Base-by-base conservation (phyloP, 805 yeast species). In the Lipomyces chichibuensis region DNA sequence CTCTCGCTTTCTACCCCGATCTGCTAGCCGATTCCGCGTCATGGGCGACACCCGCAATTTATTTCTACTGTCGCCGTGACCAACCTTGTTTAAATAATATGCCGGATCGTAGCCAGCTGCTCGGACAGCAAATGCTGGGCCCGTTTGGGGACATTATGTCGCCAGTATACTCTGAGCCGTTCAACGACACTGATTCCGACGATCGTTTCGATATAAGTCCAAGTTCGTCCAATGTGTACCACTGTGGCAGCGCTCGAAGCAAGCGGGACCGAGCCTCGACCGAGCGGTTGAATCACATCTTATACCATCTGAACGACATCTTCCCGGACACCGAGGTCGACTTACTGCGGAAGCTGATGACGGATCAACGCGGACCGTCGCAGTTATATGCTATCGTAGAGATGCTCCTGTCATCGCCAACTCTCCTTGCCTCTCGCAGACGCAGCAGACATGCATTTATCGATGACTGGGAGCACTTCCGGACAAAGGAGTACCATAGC, bases 311-410 rank as follows among this genome's bases (percentile, higher is more conserved):
- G 20, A 43, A 52, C 32, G 63, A 59, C 33, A 54, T 69, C 27
- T 69, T 69, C 53, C 71, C 72, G 17, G 72, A 68, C 46, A 57
- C 71, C 37, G 71, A 67, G 7, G 64, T 67, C 29, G 71, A 57
- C 51, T 52, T 64, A 20, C 56, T 69, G 53, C 62, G 72, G 25
- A 54, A 62, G 56, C 55, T 64, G 23, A 62, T 69, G 65, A 46
- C 60, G 6, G 68, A 66, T 52, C 49, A 53, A 32, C 35, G 57
- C n/a, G 72, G 66, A 3, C 65, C 70, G n/a, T 68, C 71, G 33
- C 68, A 60, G 64, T 56, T 67, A 25, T 49, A 63, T 20, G 68
- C 66, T 33, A 63, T 64, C 46, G 72, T 65, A 39, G 71, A 69
- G 37, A 39, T 60, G 37, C 51, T 69, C 7, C 43, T 68, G 17